A percentile compares a stretch with the other conserved stretches of the same genome.
These are phyloP conservation scores for Naganishia vaughanmartiniae DNA, from an alignment of 768 basidiomycete species.

Conservation along the genomic window DNA sequence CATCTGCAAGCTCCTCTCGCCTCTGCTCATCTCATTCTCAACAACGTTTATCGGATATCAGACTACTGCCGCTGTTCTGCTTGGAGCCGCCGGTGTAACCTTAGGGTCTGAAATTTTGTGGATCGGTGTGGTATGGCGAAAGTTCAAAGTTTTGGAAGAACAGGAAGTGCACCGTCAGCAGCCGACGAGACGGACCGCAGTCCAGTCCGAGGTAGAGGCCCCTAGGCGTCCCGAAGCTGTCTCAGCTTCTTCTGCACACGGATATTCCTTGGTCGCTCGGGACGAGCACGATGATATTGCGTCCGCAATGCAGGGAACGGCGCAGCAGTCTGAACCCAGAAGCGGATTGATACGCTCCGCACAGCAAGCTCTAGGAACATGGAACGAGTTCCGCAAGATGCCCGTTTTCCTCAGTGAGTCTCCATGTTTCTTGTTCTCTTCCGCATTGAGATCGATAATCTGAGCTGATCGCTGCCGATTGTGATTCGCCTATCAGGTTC, in stretches of 20 bases:
- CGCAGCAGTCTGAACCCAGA: background rate
- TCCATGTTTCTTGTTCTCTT: background rate
- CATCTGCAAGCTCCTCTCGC: slow-evolving; percentile 42
- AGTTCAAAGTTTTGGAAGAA: slow-evolving; percentile 25
- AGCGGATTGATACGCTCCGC: slow-evolving; percentile 22
- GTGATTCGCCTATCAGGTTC: slow-evolving; percentile 34
- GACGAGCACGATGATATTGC: no score
- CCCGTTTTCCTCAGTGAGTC: slow-evolving; percentile 48
- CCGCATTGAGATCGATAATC: background rate
- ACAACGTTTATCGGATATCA: slow-evolving; percentile 40
- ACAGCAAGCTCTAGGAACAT: background rate
- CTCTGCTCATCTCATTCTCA: slow-evolving; percentile 46
- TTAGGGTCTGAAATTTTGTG: slow-evolving; percentile 43
- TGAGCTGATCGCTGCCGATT: background rate
- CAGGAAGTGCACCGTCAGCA: slow-evolving; percentile 2
- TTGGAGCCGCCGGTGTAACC: slow-evolving; percentile 35
- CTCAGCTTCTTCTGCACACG: background rate
- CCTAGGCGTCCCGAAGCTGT: background rate
- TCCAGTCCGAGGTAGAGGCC: background rate
- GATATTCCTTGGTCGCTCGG: background rate
- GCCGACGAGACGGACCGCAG: background rate
- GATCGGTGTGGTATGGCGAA: slow-evolving; percentile 44
- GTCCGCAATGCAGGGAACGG: background rate
- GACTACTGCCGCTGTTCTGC: slow-evolving; percentile 32
- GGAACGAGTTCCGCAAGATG: slow-evolving; percentile 41